These are phyloP conservation scores for Hyphodiscus hymeniophilus DNA, from an alignment of 495 filamentous ascomycete genomes.

Conservation along the genomic window DNA sequence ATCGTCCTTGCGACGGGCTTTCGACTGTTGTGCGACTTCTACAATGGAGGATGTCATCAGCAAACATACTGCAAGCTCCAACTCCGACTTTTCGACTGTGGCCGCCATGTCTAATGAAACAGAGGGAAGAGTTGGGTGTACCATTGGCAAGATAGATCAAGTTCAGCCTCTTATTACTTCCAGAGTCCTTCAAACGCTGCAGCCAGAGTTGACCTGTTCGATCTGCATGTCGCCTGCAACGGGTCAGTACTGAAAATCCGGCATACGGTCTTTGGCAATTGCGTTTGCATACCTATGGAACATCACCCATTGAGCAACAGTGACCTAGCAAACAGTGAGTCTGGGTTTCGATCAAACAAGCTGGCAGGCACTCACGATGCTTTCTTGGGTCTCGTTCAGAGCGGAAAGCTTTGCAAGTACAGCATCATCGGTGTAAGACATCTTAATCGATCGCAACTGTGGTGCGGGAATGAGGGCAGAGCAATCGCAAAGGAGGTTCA, in stretches of 20 bases:
- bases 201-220: constrained; percentile 85
- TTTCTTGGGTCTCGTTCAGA: constrained; percentile 92
- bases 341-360: not conserved
- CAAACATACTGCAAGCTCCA: constrained; percentile 3
- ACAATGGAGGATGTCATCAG: constrained; percentile 22
- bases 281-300: constrained; percentile 73
- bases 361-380: constrained; percentile 51
- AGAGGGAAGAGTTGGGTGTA: constrained; percentile 29
- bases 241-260: constrained; percentile 12
- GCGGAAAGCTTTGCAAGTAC: constrained; percentile 89
- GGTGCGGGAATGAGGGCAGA: not conserved
- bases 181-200: constrained; percentile 75
- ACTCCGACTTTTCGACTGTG: not conserved
- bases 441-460: constrained; percentile 26
- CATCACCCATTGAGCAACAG: constrained; percentile 97
- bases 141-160: constrained; percentile 95
- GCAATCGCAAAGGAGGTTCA: not conserved
- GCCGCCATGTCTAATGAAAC: not conserved
- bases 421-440: constrained; percentile 93
- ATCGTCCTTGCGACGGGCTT: constrained; percentile 80
- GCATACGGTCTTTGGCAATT: not conserved
- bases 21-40: constrained; percentile 96
- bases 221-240: constrained; percentile 74
- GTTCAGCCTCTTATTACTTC: constrained; percentile 75
- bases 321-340: constrained; percentile 24